Percentiles rank a stretch among this genome's conserved stretches.
Evolutionary conservation across 306 rosid species (phyloP).

Genomic region (Amphicarpaea edgeworthii): DNA sequence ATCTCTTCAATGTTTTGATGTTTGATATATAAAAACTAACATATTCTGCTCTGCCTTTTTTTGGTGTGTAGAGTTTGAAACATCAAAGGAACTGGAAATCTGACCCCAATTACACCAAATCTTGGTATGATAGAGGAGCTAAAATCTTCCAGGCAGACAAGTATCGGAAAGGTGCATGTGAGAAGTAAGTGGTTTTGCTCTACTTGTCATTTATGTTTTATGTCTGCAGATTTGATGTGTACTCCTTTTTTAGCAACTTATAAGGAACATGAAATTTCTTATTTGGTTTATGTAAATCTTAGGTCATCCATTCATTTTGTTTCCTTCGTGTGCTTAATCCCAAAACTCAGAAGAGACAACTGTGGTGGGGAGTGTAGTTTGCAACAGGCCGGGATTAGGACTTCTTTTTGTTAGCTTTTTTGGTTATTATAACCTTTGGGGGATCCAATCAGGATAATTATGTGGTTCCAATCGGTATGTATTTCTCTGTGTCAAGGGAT

Average conservation of each 20-base stretch:
- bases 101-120: slow-evolving; percentile 43
- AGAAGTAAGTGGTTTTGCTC: slow-evolving; percentile 35
- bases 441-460: too few species aligned
- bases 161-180: slow-evolving; percentile 42
- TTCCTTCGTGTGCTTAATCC: background rate
- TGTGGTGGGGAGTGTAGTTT: too few species aligned
- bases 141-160: slow-evolving; percentile 43
- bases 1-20: background rate
- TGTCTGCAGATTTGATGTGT: background rate
- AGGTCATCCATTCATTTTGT: background rate
- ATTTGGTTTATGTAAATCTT: background rate
- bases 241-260: slow-evolving; percentile 4
- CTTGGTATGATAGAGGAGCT: slow-evolving; percentile 43
- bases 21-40: background rate
- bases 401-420: too few species aligned
- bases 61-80: slow-evolving; percentile 45
- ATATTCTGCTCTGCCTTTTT: background rate
- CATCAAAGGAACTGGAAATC: slow-evolving; percentile 48
- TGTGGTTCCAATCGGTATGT: too few species aligned
- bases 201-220: background rate
- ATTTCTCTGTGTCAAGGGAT: too few species aligned
- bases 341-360: too few species aligned
- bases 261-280: background rate
- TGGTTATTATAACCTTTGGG: too few species aligned
- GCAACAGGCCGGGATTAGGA: too few species aligned